phyloP scores from a whole-genome alignment of 2,329 filamentous ascomycete genomes.

The Capronia coronata region DNA sequence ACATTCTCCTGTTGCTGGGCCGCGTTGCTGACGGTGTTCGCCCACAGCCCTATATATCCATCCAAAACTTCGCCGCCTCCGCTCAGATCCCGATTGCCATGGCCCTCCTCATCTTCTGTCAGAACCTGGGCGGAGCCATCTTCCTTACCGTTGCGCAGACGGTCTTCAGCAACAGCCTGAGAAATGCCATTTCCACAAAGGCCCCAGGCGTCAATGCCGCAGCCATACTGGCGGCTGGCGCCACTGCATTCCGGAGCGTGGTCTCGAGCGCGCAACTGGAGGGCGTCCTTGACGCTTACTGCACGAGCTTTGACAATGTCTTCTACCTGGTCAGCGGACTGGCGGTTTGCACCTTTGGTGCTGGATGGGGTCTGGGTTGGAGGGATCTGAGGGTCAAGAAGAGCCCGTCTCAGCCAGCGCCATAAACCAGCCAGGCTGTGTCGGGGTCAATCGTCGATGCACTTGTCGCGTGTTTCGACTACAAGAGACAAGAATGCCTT shows the following conservation, averaged over 20 bases:
- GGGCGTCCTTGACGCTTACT: conserved; percentile 30
- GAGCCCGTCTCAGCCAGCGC: no score
- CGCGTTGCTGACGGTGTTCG: not conserved
- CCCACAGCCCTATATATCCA: conserved; percentile 28
- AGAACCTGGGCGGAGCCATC: conserved; percentile 33
- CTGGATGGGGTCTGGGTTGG: not conserved
- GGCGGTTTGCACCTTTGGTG: not conserved
- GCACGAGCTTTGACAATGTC: conserved; percentile 28
- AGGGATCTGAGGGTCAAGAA: not conserved
- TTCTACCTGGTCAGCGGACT: not conserved
- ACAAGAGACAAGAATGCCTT: no score
- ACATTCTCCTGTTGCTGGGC: not conserved
- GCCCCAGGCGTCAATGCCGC: conserved; percentile 22
- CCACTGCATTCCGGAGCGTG: conserved; percentile 26
- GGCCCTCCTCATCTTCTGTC: conserved; percentile 31
- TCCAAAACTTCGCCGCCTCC: conserved; percentile 28
- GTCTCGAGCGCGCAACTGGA: conserved; percentile 27
- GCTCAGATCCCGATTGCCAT: conserved; percentile 29
- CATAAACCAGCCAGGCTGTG: no score
- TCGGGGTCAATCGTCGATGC: no score
- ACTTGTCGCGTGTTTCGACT: no score
- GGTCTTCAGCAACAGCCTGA: conserved; percentile 30
- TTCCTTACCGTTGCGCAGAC: conserved; percentile 31
- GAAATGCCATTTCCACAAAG: conserved; percentile 26
- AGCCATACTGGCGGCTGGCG: conserved; percentile 28